Conservation (phyloP, 257 asterid genomes). For the Scutellaria barbata region DNA sequence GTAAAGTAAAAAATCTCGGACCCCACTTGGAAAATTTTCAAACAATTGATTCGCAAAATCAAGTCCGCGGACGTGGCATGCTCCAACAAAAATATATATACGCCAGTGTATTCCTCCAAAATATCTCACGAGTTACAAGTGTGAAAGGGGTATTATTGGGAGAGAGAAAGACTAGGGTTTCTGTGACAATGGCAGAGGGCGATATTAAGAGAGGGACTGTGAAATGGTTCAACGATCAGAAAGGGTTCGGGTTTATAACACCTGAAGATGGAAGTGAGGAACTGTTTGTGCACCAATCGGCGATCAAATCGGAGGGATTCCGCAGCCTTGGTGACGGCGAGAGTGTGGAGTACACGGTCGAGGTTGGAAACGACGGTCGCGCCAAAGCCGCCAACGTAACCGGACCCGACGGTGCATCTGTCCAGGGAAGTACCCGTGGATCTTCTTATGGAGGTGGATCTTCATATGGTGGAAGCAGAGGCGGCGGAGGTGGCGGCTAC, state of each 20-base stretch:
- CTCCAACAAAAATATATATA: conserved; percentile 33
- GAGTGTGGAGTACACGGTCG: conserved; percentile 64
- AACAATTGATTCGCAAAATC: conserved; percentile 36
- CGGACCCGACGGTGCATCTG: conserved; percentile 57
- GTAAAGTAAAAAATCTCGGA: conserved; percentile 35
- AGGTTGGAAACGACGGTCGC: conserved; percentile 60
- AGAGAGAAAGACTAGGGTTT: conserved; percentile 47
- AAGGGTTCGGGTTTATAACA: conserved; percentile 85
- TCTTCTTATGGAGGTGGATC: conserved; percentile 42
- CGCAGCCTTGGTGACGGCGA: conserved; percentile 80
- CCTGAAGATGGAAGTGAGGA: conserved; percentile 85
- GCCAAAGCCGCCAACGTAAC: conserved; percentile 64
- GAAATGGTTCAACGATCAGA: conserved; percentile 86
- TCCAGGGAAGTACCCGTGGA: conserved; percentile 56
- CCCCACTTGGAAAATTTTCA: conserved; percentile 45
- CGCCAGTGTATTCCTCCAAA: background rate
- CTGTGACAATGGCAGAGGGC: conserved; percentile 43
- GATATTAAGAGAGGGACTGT: conserved; percentile 64
- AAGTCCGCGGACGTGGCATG: conserved; percentile 52
- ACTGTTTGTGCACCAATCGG: conserved; percentile 82
- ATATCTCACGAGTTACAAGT: conserved; percentile 6
- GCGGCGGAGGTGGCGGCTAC: conserved; percentile 46
- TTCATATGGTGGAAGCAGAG: conserved; percentile 28
- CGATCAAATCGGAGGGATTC: conserved; percentile 73
- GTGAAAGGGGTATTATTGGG: background rate